These are phyloP conservation scores for Suhomyces bribrorum DNA, from an alignment of 1,139 yeast genomes.

Conservation along the genomic window DNA sequence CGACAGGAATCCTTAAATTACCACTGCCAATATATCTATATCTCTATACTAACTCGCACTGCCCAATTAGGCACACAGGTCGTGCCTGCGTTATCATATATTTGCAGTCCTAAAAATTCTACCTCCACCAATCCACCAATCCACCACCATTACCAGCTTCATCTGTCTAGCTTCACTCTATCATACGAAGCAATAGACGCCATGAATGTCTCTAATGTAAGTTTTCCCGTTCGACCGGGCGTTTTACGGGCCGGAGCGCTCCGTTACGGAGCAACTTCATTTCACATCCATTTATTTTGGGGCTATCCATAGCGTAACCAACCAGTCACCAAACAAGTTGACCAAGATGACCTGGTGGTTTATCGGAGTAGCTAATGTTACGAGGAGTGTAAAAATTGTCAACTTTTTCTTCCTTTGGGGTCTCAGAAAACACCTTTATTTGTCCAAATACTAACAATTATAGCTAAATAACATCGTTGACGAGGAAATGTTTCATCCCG, in stretches of 20 bases:
- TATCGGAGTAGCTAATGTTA: too few species aligned
- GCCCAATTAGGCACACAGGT: constrained; percentile 2
- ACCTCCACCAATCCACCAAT: constrained; percentile 1
- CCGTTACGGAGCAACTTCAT: too few species aligned
- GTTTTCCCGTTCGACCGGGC: background rate
- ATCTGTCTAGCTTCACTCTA: background rate
- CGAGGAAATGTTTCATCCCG: constrained; percentile 22
- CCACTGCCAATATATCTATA: background rate
- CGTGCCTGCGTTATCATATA: constrained; percentile 11
- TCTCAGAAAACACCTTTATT: too few species aligned
- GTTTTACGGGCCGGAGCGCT: too few species aligned
- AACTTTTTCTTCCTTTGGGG: too few species aligned
- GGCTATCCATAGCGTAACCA: background rate
- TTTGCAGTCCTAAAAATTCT: constrained; percentile 13
- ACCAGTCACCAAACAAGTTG: too few species aligned
- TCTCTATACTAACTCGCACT: background rate
- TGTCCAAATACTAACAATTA: constrained; percentile 7
- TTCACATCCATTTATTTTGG: constrained; percentile 6
- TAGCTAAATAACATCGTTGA: constrained; percentile 5
- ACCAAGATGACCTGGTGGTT: too few species aligned
- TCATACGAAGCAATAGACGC: constrained; percentile 8
- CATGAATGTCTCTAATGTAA: constrained; percentile 8
- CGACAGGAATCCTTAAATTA: too few species aligned
- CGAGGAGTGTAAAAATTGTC: too few species aligned
- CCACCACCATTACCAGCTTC: background rate